Base-by-base conservation (phyloP, 2,329 filamentous ascomycete species). In the Alternaria gansuensis region DNA sequence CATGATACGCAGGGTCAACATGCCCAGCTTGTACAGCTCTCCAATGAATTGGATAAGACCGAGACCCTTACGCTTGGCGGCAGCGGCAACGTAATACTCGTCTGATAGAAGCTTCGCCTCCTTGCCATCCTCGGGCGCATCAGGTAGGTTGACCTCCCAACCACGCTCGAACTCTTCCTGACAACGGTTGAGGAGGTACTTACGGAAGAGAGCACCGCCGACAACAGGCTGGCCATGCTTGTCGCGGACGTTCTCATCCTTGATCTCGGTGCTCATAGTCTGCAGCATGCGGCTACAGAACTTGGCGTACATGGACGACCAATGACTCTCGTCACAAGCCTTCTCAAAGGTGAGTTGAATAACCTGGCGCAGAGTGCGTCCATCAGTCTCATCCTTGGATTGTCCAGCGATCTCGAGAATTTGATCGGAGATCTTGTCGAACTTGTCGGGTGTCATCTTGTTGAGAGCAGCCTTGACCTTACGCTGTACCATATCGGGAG, bases 381-480 rank as follows among this genome's bases (percentile, higher is more conserved):
- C 95, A 72, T 99, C 95, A 23, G 87, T 87, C 81, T 99, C 95
- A 70, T 96, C 90, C 85, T 97, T 97, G 53, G 94, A 98, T 78
- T 99, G 95, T 23, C 88, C 90, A 28, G 94, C 93, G 76, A 99
- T 99, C 53, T 88, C 85, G 29, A 99, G 85, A 63, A 99, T 97
- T 78, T 97, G 93, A 63, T 93, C 91, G 6, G 95, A 88, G 68
- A 99, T 97, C 82, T 90, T 93, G 77, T 97, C 93, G 72, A 99
- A 99, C 76, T 98, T 99, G 82, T 99, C 95, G 0, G 95, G 95
- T 0, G 95, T 98, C 95, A 99, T 98, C 90, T 99, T 99, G 88
- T 99, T 99, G 72, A 99, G 84, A 62, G 91, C 91, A 65, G 93
- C 90, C 88, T 99, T 99, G 77, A 99, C 95, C 88, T 99, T 99